Evolutionary conservation across 495 filamentous ascomycete genomes (phyloP), one percentile per base, ranked within the genome.

Genomic region (Penicillium argentinense): DNA sequence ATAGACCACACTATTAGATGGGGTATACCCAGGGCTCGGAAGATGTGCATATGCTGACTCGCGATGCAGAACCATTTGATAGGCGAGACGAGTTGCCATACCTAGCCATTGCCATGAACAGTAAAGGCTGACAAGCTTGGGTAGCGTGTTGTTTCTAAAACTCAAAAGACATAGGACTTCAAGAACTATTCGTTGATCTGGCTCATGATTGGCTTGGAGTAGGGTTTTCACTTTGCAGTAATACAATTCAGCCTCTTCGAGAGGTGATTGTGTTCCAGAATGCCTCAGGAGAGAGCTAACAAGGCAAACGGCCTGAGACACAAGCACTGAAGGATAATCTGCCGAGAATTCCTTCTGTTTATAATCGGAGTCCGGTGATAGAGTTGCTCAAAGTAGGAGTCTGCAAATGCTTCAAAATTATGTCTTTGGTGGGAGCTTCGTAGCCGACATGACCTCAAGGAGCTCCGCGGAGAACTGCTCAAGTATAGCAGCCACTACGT

Each of bases 11-110:
- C 45, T 16, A 51, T 45, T 9, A 40, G 39, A n/a, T 17, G 33
- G 40, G 9, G 39, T 39, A 19, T 29, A 43, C 4, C 47, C 47
- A 6, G 47, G 47, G 26, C 33, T 45, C 17, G 32, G 18, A 13
- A 50, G 39, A 4, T 40, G 36, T 3, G 26, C 13, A 30, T 47
- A 47, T 2, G 45, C 40, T 14, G 36, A 39, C 25, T 51, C 47
- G 14, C 47, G 33, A 39, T 51, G 47, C 9, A 51, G 41, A 9
- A 40, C 47, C 41, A 51, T 51, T 39, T 51, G 47, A 11, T 44
- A 30, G 11, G 47, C 40, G 2, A 51, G 25, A 12, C 47, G 32
- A 5, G 33, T 33, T 32, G 47, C 47, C 40, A 44, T 39, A 32
- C 47, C 47, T 0, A 44, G 12, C 47, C 47, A 51, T 25, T 51